Evolutionary conservation across 1,284 basidiomycete species (phyloP), one percentile per base, ranked within the genome.

Genomic region (Ganoderma sinense): DNA sequence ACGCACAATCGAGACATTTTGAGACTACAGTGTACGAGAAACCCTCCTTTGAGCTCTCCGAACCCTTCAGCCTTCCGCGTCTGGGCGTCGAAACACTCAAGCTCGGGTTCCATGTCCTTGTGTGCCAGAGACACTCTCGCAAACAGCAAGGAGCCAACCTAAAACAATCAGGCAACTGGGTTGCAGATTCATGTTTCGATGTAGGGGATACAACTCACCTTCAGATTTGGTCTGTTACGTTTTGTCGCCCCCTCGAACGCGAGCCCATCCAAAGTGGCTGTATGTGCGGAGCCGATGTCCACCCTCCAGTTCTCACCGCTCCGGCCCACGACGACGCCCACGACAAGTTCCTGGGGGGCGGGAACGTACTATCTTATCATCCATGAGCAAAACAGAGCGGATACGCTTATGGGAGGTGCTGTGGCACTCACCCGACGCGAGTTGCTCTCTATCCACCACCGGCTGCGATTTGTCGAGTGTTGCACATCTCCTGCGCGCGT

Each of bases 241-340:
- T 94, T 96, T 26, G 92, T 94, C 4, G 94, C 95, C 2, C 94
- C 92, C 79, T 96, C 94, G 76, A 96, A 96, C 2, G 94, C 94
- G 18, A 96, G 85, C 0, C 87, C 92, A 73, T 96, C 94, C 63
- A 96, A 80, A 16, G 88, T 87, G 0, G 94, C 95, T 51, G 84
- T 82, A 76, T 96, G 94, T 23, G 94, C 91, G 40, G 90, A 84
- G 1, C 94, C 94, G 73, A 96, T 94, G 78, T 96, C 94, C 33
- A 96, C 92, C 51, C 94, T 87, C 84, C 89, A 96, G 7, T 89
- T 90, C 75, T 96, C 95, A 56, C 93, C 94, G 62, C 89, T 86
- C 70, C 90, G 88, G 69, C 89, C 91, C 10, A 85, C 83, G 29
- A 96, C 84, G 60, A 91, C 83, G 3, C 94, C 95, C 51, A 96